Evolutionary conservation across 2,329 filamentous ascomycete genomes (phyloP).

Genomic region (Trichoderma guizhouense): DNA sequence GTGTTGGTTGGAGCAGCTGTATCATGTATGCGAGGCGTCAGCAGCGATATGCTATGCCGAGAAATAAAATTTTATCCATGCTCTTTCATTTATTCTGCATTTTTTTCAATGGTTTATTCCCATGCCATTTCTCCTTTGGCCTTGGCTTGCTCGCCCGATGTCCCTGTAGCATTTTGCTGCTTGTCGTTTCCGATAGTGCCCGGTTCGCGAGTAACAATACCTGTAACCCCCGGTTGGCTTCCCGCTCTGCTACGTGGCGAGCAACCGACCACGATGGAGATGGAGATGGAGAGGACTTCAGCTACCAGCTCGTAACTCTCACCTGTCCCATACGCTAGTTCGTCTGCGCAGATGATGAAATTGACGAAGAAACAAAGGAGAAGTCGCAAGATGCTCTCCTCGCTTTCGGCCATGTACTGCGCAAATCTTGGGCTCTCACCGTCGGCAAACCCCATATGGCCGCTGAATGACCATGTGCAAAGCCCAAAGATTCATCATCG

Average conservation of each 20-base stretch:
- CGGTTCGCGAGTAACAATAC: slow-evolving; percentile 2
- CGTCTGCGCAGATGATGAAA: not conserved
- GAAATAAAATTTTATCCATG: slow-evolving; percentile 1
- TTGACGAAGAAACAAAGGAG: not conserved
- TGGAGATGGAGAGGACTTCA: not conserved
- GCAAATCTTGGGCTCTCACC: slow-evolving; percentile 12
- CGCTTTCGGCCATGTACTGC: slow-evolving; percentile 10
- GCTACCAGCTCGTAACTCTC: not conserved
- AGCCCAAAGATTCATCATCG: not conserved
- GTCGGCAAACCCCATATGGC: slow-evolving; percentile 14
- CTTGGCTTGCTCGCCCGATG: not conserved
- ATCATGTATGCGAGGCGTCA: slow-evolving; percentile 12
- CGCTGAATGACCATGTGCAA: not conserved
- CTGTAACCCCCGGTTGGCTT: not conserved
- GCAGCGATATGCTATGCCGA: slow-evolving; percentile 10
- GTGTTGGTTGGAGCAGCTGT: not conserved
- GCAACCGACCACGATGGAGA: slow-evolving; percentile 14
- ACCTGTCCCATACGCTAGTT: not conserved
- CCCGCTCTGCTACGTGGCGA: slow-evolving; percentile 17
- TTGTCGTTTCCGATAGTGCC: slow-evolving; percentile 11
- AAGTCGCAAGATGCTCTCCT: not conserved
- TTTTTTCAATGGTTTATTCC: not conserved
- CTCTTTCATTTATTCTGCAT: not conserved
- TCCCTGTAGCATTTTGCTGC: not conserved
- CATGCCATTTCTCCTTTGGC: not conserved